Evolutionary conservation across 164 flowering plant genomes (phyloP), one percentile per base, ranked within the genome.

Genomic region (Protea cynaroides): DNA sequence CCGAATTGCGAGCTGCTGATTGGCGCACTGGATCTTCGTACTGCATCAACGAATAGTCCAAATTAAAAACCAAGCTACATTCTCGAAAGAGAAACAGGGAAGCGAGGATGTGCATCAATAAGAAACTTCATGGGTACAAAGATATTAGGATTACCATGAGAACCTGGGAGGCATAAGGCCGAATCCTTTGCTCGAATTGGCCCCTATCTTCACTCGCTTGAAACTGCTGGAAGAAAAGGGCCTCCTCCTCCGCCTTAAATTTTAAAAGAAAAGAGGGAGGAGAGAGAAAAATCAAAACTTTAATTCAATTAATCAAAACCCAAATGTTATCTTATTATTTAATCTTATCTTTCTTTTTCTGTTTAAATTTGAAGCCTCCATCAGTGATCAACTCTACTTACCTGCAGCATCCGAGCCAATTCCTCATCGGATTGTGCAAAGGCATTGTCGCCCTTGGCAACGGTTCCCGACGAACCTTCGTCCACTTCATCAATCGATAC

Each of bases 381-480:
- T 40, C 46, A 8, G 10, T 40, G 13, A 40, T 36, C 36, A 14
- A 22, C 11, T 22, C 50, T 53, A 64, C 34, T 56, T 49, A 14
- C 98, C 94, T 94, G 96, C 71, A 94, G 70, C 82, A 82, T 73
- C 61, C 95, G 80, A 64, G 98, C 96, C 70, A 94, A 84, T 75
- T 89, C 96, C 77, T 90, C 96, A 68, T 93, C 98, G 8, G 92
- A 82, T 55, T 66, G 58, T 53, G 61, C 21, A 8, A 74, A 65
- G 5, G 80, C 78, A 25, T 55, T 61, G 4, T 50, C 66, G 2
- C 53, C 40, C 34, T 61, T 49, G 13, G 19, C 58, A 24, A 29
- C 52, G 7, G 44, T 11, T 7, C 37, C 44, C 2, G 65, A 49
- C 7, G 63, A 61, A n/a, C 44, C 72, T n/a, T 43, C 72, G 15